Evolutionary conservation across 2,329 filamentous ascomycete genomes (phyloP), one percentile per base, ranked within the genome.

Genomic region (Samsoniella hepiali): DNA sequence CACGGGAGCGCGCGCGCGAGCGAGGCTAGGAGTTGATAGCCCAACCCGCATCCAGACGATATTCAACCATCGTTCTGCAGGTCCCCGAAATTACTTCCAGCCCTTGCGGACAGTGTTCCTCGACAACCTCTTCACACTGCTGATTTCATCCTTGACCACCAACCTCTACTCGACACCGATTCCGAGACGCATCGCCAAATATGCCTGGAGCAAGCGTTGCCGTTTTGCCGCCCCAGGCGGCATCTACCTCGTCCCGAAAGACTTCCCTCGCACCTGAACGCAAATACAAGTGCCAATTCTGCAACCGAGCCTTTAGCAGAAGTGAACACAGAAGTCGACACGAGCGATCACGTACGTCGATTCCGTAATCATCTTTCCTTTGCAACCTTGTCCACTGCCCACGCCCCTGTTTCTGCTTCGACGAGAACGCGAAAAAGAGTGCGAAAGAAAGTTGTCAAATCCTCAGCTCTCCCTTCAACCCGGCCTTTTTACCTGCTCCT

Each of bases 231-330:
- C 81, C 89, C 73, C 78, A 86, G 71, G 84, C 86, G 73, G 81
- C 86, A 73, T 86, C 91, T 74, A 85, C 90, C 75, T 85, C 86
- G 71, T 84, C 89, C 73, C 88, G 91, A 78, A 96, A 96, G 80
- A 79, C 89, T 69, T 83, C 89, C 66, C 80, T 88, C 71, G 89
- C 87, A 71, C 92, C 93, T 63, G 95, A 98, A 82, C 94, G 96
- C 83, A 97, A 97, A 80, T 99, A 99, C 87, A 97, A 98, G 78
- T 99, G 95, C 82, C 93, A 97, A 83, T 98, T 97, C 79, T 98
- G 95, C 82, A 93, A 93, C 80, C 87, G 95, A 78, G 95, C 95
- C 68, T 99, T 99, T 78, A 97, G 93, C 81, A 86, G 95, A 77
- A 97, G 93, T 77, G 95, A 99, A 79, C 95, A 99, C 78, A 88